A percentile compares a stretch with the other conserved stretches of the same genome.
These are phyloP conservation scores for Cladosporium halotolerans DNA, from an alignment of 2,329 filamentous ascomycete genomes.

Conservation along the genomic window DNA sequence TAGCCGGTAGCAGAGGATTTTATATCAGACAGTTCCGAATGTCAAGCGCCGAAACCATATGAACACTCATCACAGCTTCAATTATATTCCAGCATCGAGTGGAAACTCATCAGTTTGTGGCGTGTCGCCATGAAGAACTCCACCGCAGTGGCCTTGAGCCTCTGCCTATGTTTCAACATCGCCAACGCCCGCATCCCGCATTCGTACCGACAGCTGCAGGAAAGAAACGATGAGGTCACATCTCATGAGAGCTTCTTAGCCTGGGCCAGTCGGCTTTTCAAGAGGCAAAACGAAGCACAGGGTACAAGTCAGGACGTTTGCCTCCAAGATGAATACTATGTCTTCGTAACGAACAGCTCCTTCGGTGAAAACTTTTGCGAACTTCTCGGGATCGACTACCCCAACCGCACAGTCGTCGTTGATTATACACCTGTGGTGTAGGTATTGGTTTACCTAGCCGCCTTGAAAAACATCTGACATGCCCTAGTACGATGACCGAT, in stretches of 20 bases:
- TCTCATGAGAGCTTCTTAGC: constrained; percentile 14
- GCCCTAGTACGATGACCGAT: constrained; percentile 14
- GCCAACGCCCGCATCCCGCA: constrained; percentile 22
- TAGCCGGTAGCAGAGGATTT: background rate
- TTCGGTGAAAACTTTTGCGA: constrained; percentile 24
- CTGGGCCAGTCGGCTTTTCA: constrained; percentile 23
- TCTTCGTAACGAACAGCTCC: constrained; percentile 19
- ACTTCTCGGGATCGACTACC: constrained; percentile 20
- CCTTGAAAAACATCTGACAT: background rate
- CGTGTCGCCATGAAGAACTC: constrained; percentile 23
- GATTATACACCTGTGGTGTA: constrained; percentile 27
- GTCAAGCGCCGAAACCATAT: constrained; percentile 13
- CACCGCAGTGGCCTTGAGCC: constrained; percentile 23
- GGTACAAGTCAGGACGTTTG: constrained; percentile 17
- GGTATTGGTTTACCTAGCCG: constrained; percentile 1
- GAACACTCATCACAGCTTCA: background rate
- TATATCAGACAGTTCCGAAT: constrained; percentile 9
- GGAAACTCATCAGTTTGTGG: constrained; percentile 20
- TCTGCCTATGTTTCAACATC: constrained; percentile 20
- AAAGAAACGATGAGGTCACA: constrained; percentile 13
- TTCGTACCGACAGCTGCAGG: constrained; percentile 15
- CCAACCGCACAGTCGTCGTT: constrained; percentile 20
- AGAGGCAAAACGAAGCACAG: constrained; percentile 9
- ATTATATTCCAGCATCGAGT: constrained; percentile 8
- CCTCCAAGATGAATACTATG: constrained; percentile 22